These are phyloP conservation scores for Mixia osmundae DNA, from an alignment of 1,284 basidiomycete genomes.

Conservation along the genomic window DNA sequence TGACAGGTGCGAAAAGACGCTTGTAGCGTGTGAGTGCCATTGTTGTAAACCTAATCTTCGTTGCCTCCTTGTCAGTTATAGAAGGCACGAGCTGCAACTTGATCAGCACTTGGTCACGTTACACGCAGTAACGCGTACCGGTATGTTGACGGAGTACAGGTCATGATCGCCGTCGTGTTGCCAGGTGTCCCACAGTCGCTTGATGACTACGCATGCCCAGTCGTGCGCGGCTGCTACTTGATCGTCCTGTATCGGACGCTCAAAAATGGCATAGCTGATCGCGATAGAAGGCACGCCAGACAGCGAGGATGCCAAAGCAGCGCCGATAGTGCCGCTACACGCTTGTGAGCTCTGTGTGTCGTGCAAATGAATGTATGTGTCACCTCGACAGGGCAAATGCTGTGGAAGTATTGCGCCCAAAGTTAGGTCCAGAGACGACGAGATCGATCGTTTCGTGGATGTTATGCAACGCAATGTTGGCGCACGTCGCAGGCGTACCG, in stretches of 20 bases:
- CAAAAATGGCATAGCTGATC: constrained; percentile 59
- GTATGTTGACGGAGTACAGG: constrained; percentile 58
- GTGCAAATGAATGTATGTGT: neutral
- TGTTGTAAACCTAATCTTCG: constrained; percentile 44
- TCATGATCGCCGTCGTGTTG: constrained; percentile 40
- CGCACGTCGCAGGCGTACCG: constrained; percentile 47
- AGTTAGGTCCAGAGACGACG: constrained; percentile 30
- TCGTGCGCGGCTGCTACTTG: constrained; percentile 43
- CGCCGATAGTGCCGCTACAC: constrained; percentile 54
- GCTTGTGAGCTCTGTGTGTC: neutral
- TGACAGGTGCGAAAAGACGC: constrained; percentile 33
- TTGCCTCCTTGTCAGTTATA: constrained; percentile 32
- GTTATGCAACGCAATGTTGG: constrained; percentile 71
- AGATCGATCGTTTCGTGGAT: constrained; percentile 66
- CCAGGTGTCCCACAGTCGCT: constrained; percentile 37
- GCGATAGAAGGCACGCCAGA: constrained; percentile 46
- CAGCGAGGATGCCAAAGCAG: constrained; percentile 54
- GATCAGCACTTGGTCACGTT: no score
- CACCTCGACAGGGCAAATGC: constrained; percentile 18
- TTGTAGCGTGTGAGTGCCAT: constrained; percentile 56
- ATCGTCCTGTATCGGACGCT: constrained; percentile 37
- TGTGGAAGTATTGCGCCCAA: constrained; percentile 19
- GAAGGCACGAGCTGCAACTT: constrained; percentile 31
- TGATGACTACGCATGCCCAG: constrained; percentile 41
- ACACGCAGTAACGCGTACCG: no score